phyloP scores from a whole-genome alignment of 306 rosid species.

The Alnus rubra region DNA sequence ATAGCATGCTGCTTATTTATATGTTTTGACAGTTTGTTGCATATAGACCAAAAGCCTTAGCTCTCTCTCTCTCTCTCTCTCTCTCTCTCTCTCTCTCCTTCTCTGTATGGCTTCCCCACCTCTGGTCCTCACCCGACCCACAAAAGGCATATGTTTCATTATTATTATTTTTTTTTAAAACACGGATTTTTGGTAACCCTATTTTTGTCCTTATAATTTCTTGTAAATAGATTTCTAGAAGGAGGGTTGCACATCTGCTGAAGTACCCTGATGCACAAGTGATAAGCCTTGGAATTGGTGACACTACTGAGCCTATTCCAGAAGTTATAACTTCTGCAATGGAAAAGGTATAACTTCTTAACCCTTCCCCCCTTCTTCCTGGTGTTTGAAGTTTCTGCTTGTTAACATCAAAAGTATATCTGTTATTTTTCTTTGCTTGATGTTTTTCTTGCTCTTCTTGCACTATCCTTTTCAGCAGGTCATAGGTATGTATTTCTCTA shows the following conservation, averaged over 20 bases:
- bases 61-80: too few species aligned
- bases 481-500: too few species aligned
- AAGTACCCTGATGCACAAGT: slow-evolving; percentile 95
- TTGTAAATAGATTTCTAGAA: slow-evolving; percentile 68
- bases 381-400: slow-evolving; percentile 11
- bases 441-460: too few species aligned
- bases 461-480: too few species aligned
- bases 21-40: background rate
- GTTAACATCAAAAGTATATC: background rate
- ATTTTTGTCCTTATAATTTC: background rate
- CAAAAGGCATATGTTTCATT: background rate
- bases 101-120: background rate
- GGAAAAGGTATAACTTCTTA: slow-evolving; percentile 55
- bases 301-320: slow-evolving; percentile 97
- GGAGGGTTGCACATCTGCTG: slow-evolving; percentile 80
- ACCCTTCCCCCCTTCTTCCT: slow-evolving; percentile 1
- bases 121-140: background rate
- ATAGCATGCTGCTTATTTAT: background rate
- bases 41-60: too few species aligned
- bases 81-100: too few species aligned
- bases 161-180: background rate
- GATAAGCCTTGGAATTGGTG: slow-evolving; percentile 97
- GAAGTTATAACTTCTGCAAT: slow-evolving; percentile 88
- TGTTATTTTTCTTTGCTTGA: background rate
- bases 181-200: background rate